phyloP scores from a whole-genome alignment of 1,284 basidiomycete genomes.

The Cerrena zonata region DNA sequence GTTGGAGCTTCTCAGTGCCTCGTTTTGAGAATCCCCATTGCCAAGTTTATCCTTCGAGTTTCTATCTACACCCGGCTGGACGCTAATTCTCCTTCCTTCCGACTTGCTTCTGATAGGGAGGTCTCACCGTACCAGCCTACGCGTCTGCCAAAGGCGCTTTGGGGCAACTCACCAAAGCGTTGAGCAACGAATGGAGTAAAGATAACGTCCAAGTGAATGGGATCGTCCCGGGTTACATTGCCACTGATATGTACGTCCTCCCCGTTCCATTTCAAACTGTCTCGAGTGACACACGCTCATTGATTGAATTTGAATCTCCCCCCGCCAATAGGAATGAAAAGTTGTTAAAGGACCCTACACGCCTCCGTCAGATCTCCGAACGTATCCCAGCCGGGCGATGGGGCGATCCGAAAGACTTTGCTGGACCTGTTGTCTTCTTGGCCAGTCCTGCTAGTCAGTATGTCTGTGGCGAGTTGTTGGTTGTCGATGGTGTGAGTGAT shows the following conservation, averaged over 20 bases:
- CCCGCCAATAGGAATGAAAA: constrained; percentile 1
- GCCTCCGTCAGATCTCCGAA: constrained; percentile 34
- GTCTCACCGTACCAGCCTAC: constrained; percentile 83
- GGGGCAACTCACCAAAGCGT: constrained; percentile 76
- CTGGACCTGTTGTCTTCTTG: constrained; percentile 85
- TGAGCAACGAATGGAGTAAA: constrained; percentile 71
- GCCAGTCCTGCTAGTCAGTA: constrained; percentile 84
- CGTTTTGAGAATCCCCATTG: not conserved
- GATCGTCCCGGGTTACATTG: constrained; percentile 87
- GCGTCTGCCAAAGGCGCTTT: constrained; percentile 86
- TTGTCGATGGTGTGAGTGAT: constrained; percentile 65
- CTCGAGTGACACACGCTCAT: not conserved
- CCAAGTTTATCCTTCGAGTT: not conserved
- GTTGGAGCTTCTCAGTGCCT: not conserved
- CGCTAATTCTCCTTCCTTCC: not conserved
- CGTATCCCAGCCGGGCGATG: constrained; percentile 89
- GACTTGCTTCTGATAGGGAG: constrained; percentile 37
- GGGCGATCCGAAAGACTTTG: constrained; percentile 86
- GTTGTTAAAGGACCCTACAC: not conserved
- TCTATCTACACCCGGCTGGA: not conserved
- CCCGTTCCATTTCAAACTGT: constrained; percentile 1
- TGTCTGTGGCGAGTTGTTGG: constrained; percentile 80
- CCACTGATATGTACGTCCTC: constrained; percentile 75
- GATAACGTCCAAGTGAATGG: constrained; percentile 88
- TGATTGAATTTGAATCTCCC: not conserved